Evolutionary conservation across 176 grass and related monocot species (phyloP).

Genomic region (Eleusine coracana): DNA sequence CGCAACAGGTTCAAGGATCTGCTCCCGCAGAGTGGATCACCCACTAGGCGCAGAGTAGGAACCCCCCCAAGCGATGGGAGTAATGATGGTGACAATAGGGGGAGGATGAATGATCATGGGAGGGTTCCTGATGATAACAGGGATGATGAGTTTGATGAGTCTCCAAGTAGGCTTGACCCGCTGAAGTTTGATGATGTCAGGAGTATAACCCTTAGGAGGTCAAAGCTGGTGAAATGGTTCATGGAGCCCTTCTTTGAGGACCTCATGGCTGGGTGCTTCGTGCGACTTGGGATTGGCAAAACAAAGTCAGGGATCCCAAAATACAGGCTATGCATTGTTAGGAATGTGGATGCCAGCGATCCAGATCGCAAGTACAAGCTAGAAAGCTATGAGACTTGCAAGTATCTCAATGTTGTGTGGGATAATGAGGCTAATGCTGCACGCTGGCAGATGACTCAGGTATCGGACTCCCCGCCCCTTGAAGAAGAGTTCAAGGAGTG

Average conservation of each 20-base stretch:
- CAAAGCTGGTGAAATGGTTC: constrained; percentile 93
- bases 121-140: constrained; percentile 53
- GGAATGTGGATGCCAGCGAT: constrained; percentile 81
- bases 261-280: constrained; percentile 73
- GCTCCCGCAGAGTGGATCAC: constrained; percentile 29
- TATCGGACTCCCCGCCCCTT: constrained; percentile 67
- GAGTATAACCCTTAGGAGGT: constrained; percentile 79
- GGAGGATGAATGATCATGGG: constrained; percentile 55
- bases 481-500: constrained; percentile 91
- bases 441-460: constrained; percentile 88
- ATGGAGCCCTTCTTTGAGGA: constrained; percentile 99
- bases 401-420: constrained; percentile 88
- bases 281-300: constrained; percentile 86
- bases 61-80: constrained; percentile 67
- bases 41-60: constrained; percentile 45
- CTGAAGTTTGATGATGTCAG: constrained; percentile 80
- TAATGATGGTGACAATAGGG: constrained; percentile 57
- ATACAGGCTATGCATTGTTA: constrained; percentile 88
- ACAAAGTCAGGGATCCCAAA: constrained; percentile 59
- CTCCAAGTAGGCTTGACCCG: constrained; percentile 55
- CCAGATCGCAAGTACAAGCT: constrained; percentile 74
- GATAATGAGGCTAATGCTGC: constrained; percentile 69
- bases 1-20: constrained; percentile 60
- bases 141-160: constrained; percentile 79
- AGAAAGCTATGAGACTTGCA: constrained; percentile 72